Conservation (phyloP, 2,329 filamentous ascomycete genomes). For the Diaporthe aspalathi region DNA sequence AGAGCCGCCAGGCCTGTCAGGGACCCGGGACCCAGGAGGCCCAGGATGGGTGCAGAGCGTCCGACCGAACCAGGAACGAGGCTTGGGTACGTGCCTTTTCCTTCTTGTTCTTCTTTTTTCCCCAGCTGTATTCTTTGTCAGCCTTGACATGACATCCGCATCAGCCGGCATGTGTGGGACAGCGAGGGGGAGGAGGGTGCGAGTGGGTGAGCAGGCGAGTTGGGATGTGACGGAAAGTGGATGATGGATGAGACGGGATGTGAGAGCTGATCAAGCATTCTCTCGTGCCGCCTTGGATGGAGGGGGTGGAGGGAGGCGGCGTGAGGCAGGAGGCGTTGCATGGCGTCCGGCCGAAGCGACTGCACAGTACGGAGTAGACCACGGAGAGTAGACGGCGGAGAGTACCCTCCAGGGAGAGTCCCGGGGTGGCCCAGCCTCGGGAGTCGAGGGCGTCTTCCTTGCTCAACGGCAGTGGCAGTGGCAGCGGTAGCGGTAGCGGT, state of each 20-base stretch:
- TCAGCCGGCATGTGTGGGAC: neutral
- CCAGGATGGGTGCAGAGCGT: neutral
- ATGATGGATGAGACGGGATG: slow-evolving; percentile 20
- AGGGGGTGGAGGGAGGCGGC: neutral
- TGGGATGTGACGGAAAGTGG: neutral
- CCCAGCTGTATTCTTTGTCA: neutral
- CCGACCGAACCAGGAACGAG: slow-evolving; percentile 18
- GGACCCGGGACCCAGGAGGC: neutral
- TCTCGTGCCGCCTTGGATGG: slow-evolving; percentile 3
- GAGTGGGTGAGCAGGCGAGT: neutral
- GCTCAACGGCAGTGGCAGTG: slow-evolving; percentile 14
- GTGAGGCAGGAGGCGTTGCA: slow-evolving; percentile 23
- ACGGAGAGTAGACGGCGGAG: too few species aligned
- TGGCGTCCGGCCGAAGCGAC: slow-evolving; percentile 17
- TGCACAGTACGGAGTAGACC: neutral
- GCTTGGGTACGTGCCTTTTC: neutral
- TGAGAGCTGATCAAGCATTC: slow-evolving; percentile 9
- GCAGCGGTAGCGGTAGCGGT: neutral
- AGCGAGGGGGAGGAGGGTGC: neutral
- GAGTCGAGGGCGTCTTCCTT: neutral
- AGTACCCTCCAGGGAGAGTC: too few species aligned
- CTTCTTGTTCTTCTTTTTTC: neutral
- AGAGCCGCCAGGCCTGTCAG: slow-evolving; percentile 20
- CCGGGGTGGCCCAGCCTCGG: neutral
- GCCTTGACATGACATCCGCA: slow-evolving; percentile 1